These are phyloP conservation scores for Colletotrichum tofieldiae DNA, from an alignment of 2,329 filamentous ascomycete genomes.

Conservation along the genomic window DNA sequence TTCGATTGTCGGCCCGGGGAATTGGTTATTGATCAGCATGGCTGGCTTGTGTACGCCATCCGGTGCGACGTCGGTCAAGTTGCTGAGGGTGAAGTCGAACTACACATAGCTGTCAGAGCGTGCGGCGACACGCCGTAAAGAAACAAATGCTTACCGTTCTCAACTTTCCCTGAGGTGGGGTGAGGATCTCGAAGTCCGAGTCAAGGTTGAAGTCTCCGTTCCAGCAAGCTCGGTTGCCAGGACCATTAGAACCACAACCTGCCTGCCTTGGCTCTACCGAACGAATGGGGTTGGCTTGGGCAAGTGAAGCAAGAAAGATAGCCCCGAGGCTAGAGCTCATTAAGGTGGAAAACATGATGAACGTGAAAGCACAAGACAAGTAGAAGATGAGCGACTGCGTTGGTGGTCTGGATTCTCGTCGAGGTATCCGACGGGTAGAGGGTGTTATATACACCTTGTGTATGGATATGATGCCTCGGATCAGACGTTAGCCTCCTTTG, in stretches of 20 bases:
- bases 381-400: conserved; percentile 36
- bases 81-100: conserved; percentile 50
- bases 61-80: conserved; percentile 43
- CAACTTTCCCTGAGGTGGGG: conserved; percentile 47
- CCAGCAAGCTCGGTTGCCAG: conserved; percentile 52
- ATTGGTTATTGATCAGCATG: conserved; percentile 64
- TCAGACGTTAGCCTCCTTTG: conserved; percentile 15
- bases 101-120: conserved; percentile 23
- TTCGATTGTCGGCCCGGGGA: conserved; percentile 68
- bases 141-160: conserved; percentile 44
- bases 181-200: conserved; percentile 50
- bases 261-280: conserved; percentile 14
- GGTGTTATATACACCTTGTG: conserved; percentile 37
- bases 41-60: conserved; percentile 47
- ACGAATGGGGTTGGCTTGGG: conserved; percentile 32
- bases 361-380: conserved; percentile 1
- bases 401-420: conserved; percentile 11
- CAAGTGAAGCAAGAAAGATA: conserved; percentile 29
- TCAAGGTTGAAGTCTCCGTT: conserved; percentile 50
- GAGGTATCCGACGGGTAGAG: conserved; percentile 9
- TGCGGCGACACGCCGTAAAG: too few relatives aligned
- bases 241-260: conserved; percentile 50
- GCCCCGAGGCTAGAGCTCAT: conserved; percentile 31
- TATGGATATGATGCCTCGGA: conserved; percentile 10
- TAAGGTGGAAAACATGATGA: conserved; percentile 25